Percentiles rank a stretch among this genome's conserved stretches.
phyloP scores from a whole-genome alignment of 208 protist genomes.

The Leishmania aethiopica region DNA sequence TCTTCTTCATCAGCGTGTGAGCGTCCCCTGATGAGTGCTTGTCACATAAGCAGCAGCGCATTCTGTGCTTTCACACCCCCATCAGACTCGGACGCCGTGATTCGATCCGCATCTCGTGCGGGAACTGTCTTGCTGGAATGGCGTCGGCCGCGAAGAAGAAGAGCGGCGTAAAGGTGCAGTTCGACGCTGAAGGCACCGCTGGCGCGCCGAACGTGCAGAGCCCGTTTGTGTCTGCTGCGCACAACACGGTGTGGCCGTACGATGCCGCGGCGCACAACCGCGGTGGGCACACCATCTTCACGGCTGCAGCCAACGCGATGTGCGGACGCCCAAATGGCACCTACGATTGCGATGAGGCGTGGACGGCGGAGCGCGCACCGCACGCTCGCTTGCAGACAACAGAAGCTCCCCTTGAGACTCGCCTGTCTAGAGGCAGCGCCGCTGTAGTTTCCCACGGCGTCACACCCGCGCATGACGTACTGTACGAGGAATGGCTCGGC shows the following conservation, averaged over 20 bases:
- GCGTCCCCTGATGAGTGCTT: not conserved
- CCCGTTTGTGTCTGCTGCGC: constrained; percentile 24
- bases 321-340: constrained; percentile 21
- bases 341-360: constrained; percentile 1
- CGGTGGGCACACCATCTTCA: constrained; percentile 5
- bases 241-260: constrained; percentile 27
- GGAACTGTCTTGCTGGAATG: not conserved
- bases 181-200: not conserved
- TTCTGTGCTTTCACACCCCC: not conserved
- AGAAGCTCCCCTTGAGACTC: not conserved
- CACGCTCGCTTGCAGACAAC: constrained; percentile 2
- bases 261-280: not conserved
- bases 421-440: not conserved
- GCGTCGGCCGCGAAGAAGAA: constrained; percentile 23
- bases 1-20: not conserved
- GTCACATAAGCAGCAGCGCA: not conserved
- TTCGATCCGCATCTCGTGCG: not conserved
- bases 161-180: constrained; percentile 15
- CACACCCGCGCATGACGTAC: not conserved
- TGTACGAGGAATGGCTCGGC: constrained; percentile 32
- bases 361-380: constrained; percentile 14
- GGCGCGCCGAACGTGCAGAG: constrained; percentile 21
- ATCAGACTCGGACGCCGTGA: too few species aligned
- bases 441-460: not conserved
- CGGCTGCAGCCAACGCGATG: constrained; percentile 29